Conservation (phyloP, 139 green algal genomes). For the Yamagishiella unicocca region DNA sequence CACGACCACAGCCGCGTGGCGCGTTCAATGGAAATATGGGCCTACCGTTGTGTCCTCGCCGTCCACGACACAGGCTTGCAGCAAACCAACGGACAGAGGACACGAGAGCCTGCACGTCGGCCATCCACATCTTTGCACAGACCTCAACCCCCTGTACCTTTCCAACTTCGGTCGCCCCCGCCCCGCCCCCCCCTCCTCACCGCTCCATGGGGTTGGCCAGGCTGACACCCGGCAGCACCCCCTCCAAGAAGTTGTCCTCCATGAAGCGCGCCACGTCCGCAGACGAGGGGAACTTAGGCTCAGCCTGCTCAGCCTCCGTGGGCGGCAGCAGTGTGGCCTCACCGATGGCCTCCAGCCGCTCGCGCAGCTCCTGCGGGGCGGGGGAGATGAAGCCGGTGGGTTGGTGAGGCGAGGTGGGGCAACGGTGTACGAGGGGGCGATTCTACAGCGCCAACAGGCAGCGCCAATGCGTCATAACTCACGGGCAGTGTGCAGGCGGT, state of each 20-base stretch:
- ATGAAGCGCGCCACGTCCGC: constrained; percentile 18
- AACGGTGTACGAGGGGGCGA: too few relatives aligned
- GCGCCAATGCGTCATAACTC: too few relatives aligned
- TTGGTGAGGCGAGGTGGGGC: background rate
- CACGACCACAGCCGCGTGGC: too few relatives aligned
- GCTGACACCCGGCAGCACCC: constrained; percentile 56
- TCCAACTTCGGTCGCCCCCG: background rate
- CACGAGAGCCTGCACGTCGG: too few relatives aligned
- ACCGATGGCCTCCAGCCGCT: constrained; percentile 26
- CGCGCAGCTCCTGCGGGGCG: constrained; percentile 29
- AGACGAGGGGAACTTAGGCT: background rate
- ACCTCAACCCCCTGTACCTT: background rate
- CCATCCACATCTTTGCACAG: too few relatives aligned
- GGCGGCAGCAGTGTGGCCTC: constrained; percentile 43
- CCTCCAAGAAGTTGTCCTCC: constrained; percentile 51
- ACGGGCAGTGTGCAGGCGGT: too few relatives aligned
- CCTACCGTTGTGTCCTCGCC: too few relatives aligned
- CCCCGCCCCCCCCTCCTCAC: background rate
- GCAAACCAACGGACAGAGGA: too few relatives aligned
- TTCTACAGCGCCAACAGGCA: too few relatives aligned
- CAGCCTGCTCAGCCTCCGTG: constrained; percentile 22
- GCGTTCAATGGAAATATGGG: too few relatives aligned
- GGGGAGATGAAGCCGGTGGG: too few relatives aligned
- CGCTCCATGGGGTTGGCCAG: constrained; percentile 35
- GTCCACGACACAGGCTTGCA: too few relatives aligned